These are phyloP conservation scores for Knoxdaviesia proteae DNA, from an alignment of 2,329 filamentous ascomycete species.

Conservation along the genomic window DNA sequence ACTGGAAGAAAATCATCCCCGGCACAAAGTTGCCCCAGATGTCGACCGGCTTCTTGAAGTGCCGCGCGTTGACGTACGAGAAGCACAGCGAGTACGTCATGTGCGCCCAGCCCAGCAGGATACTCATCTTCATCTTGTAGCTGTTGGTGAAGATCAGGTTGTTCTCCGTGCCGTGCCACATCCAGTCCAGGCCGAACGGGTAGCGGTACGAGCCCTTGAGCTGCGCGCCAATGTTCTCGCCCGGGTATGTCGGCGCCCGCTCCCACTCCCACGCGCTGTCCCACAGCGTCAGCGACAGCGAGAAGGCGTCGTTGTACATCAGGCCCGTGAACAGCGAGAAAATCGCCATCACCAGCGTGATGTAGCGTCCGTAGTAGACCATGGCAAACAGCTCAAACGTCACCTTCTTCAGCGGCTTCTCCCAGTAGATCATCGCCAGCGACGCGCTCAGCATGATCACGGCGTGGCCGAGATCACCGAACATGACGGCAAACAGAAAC, in stretches of 20 bases:
- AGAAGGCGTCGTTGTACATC: conserved; percentile 96
- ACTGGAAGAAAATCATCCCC: conserved; percentile 98
- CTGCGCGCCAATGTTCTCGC: conserved; percentile 40
- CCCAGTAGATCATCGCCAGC: conserved; percentile 87
- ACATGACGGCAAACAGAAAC: conserved; percentile 99
- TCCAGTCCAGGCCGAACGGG: conserved; percentile 87
- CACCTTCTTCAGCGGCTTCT: conserved; percentile 82
- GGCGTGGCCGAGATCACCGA: conserved; percentile 91
- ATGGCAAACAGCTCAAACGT: conserved; percentile 87
- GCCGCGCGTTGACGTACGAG: conserved; percentile 76
- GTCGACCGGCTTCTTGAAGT: conserved; percentile 89
- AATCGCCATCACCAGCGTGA: conserved; percentile 92
- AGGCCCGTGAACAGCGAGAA: conserved; percentile 96
- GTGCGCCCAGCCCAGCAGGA: conserved; percentile 88
- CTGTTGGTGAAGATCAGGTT: conserved; percentile 91
- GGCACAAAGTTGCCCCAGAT: conserved; percentile 96
- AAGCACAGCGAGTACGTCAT: conserved; percentile 98
- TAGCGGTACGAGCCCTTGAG: conserved; percentile 66
- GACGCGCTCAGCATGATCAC: conserved; percentile 71
- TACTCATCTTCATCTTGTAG: conserved; percentile 99
- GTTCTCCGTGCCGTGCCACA: conserved; percentile 92
- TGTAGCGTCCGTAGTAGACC: conserved; percentile 97
- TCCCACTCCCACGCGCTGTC: conserved; percentile 72
- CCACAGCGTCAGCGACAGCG: conserved; percentile 77
- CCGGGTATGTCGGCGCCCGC: conserved; percentile 35